These are phyloP conservation scores for Hymenoscyphus occultus DNA, from an alignment of 2,329 filamentous ascomycete species.

Conservation along the genomic window DNA sequence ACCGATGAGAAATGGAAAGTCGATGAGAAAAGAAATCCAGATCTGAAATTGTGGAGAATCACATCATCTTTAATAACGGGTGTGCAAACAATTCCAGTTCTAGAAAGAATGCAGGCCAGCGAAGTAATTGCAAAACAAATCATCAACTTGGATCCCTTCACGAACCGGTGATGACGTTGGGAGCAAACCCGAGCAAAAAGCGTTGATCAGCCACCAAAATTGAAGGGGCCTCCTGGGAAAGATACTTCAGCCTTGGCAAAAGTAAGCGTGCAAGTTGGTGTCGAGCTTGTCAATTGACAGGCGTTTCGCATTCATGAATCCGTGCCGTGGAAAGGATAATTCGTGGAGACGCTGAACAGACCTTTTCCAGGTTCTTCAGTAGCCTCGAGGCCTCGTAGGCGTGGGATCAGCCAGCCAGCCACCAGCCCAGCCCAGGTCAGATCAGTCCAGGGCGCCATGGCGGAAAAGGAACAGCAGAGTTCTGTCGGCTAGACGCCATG, in stretches of 20 bases:
- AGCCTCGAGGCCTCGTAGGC: too few species aligned
- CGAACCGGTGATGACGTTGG: neutral
- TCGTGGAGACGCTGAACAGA: conserved; percentile 4
- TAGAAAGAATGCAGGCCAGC: neutral
- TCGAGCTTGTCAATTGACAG: neutral
- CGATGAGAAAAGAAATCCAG: neutral
- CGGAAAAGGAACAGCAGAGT: neutral
- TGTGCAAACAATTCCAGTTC: neutral
- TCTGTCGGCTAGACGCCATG: neutral
- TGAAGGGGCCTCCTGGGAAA: neutral
- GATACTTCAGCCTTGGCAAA: neutral
- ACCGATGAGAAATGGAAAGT: neutral
- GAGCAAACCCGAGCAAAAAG: neutral
- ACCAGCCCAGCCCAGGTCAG: too few species aligned
- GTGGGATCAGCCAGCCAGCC: neutral
- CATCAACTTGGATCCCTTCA: neutral
- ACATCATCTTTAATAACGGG: neutral
- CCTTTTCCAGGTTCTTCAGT: neutral
- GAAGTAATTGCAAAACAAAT: neutral
- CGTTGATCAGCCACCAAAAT: neutral
- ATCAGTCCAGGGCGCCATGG: neutral
- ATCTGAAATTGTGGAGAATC: neutral
- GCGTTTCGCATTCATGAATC: neutral
- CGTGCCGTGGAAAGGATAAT: conserved; percentile 1
- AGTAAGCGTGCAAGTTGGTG: neutral